Conservation (phyloP, 805 yeast genomes). For the Kurtzmaniella cleridarum region DNA sequence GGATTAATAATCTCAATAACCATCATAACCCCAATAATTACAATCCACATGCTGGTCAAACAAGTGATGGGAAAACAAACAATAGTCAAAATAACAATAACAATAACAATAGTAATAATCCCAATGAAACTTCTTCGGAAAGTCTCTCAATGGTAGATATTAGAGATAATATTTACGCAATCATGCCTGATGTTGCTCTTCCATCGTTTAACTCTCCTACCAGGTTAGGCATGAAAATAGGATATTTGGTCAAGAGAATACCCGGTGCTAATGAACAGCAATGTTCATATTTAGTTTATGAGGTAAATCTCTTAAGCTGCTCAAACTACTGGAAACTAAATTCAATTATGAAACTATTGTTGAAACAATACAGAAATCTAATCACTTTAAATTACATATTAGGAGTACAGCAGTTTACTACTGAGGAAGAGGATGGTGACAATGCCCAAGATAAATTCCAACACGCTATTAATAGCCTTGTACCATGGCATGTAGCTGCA, state of each 20-base stretch:
- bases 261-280: background rate
- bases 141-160: conserved; percentile 41
- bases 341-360: conserved; percentile 47
- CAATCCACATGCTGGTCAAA: background rate
- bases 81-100: too few species aligned
- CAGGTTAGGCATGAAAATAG: conserved; percentile 65
- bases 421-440: conserved; percentile 7
- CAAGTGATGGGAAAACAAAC: too few species aligned
- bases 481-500: conserved; percentile 73
- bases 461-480: conserved; percentile 23
- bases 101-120: too few species aligned
- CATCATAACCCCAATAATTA: conserved; percentile 2
- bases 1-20: background rate
- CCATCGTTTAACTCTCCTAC: conserved; percentile 69
- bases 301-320: conserved; percentile 66
- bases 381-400: conserved; percentile 39
- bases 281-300: conserved; percentile 37
- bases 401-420: conserved; percentile 20
- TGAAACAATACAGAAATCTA: conserved; percentile 58
- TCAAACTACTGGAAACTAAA: conserved; percentile 59
- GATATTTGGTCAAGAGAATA: conserved; percentile 53
- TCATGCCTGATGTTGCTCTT: conserved; percentile 53
- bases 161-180: conserved; percentile 48
- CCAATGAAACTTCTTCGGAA: conserved; percentile 8
- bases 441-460: conserved; percentile 1